Evolutionary conservation across 2,329 filamentous ascomycete species (phyloP), one percentile per base, ranked within the genome.

Genomic region (Trichoderma pleuroti): DNA sequence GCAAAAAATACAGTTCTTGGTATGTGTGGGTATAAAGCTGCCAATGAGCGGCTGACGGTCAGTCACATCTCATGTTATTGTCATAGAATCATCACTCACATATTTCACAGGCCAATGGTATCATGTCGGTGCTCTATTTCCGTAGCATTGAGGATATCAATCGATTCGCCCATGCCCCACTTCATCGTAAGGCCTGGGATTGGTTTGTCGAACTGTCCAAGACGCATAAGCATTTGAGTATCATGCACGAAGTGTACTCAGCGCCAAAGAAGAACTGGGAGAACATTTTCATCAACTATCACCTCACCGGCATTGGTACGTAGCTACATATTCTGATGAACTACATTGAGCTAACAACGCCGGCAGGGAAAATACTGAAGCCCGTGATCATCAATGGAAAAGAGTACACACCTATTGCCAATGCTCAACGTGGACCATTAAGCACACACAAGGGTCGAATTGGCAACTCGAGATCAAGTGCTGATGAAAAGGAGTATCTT

Each of bases 181-280:
- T 81, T 3, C 85, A 87, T 74, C 79, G 81, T 18, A 76, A 80
- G 21, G 82, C 74, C 0, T 85, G 83, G 84, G 79, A 82, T 54
- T 87, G 83, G 83, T 86, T 81, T 70, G 71, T 70, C 30, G 69
- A 11, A 76, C 80, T 81, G 67, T 76, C 75, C 61, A 76, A 76
- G 54, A 70, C 80, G 10, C 70, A 80, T 59, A 74, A 75, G 26
- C 78, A 84, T 72, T 69, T 86, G 26, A 78, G 79, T 7, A 85
- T 86, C 72, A 85, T 79, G 72, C 85, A 87, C 73, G 85, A 87
- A 78, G 77, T 81, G 2, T 86, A 85, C 72, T 76, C 80, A 34
- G 79, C 80, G 2, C 79, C 78, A 3, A 74, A 74, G 14, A 79
- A 81, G 5, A 75, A 78, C 18, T 86, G 82, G 78, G 85, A 87